Evolutionary conservation across 495 filamentous ascomycete genomes (phyloP), one percentile per base, ranked within the genome.

Genomic region (Hypoxylon perforatum): DNA sequence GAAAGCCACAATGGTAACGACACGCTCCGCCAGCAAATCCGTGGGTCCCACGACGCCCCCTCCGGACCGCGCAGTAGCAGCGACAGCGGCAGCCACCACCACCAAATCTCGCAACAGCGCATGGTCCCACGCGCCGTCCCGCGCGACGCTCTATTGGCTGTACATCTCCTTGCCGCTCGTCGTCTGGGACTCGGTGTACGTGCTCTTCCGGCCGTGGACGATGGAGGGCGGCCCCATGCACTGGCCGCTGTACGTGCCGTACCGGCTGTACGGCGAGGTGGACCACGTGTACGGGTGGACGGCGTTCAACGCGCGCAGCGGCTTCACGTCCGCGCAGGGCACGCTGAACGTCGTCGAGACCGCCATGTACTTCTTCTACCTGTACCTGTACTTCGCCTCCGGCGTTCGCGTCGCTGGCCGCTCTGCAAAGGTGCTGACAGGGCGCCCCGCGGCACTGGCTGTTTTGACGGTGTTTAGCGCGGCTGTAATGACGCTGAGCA

Each of bases 281-380:
- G 94, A 98, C 73, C 83, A 92, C 74, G 82, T 94, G 33, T 98
- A 98, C 77, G 92, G 93, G 21, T 90, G 85, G 84, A 90, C 90
- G 67, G 89, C 91, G 7, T 93, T 84, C 75, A 78, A 91, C 57
- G 85, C 82, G 53, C 75, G 80, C 30, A 90, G 90, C 75, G 93
- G 93, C 1, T 97, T 95, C 73, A 91, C 92, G 0, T 85, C 82
- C 12, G 92, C 93, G 62, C 93, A 96, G 81, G 83, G 84, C 12
- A 51, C 80, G 2, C 51, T 96, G 75, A 98, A 97, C 70, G 63
- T 89, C 0, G 50, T 92, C 61, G 94, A 98, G 83, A 87, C 84
- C 8, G 60, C 80, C 38, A 82, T 87, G 50, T 97, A 97, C 74
- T 42, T 88, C 21, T 84, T 78, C 46, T 97, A 97, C 72, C 67